phyloP scores from a whole-genome alignment of 306 rosid species.

The Trifolium fragiferum region DNA sequence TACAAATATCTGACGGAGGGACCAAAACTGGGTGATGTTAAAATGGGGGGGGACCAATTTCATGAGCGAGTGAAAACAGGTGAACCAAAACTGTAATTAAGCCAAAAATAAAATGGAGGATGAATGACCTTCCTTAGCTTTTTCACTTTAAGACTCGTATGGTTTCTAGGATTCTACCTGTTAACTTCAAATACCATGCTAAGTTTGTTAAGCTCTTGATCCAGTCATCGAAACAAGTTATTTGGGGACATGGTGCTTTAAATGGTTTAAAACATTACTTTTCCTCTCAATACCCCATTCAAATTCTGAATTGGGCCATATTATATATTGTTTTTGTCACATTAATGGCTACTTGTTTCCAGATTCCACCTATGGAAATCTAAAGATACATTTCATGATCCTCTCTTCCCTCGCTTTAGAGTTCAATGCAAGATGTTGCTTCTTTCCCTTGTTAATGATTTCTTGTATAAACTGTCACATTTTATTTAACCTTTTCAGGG shows the following conservation, averaged over 20 bases:
- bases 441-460: neutral
- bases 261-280: neutral
- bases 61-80: too few species aligned
- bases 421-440: conserved; percentile 11
- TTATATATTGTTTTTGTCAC: neutral
- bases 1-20: too few species aligned
- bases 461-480: conserved; percentile 28
- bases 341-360: conserved; percentile 26
- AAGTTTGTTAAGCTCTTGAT: neutral
- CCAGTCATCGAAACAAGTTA: conserved; percentile 15
- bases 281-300: neutral
- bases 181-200: conserved; percentile 5
- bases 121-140: neutral
- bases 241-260: conserved; percentile 4
- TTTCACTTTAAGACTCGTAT: neutral
- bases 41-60: too few species aligned
- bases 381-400: conserved; percentile 11
- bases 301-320: neutral
- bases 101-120: neutral
- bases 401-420: neutral
- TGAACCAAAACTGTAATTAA: too few species aligned
- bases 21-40: too few species aligned
- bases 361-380: conserved; percentile 2
- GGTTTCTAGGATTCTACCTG: neutral
- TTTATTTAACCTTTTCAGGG: conserved; percentile 67